Base-by-base conservation (phyloP, 139 green algal genomes). In the Gonium pectorale region DNA sequence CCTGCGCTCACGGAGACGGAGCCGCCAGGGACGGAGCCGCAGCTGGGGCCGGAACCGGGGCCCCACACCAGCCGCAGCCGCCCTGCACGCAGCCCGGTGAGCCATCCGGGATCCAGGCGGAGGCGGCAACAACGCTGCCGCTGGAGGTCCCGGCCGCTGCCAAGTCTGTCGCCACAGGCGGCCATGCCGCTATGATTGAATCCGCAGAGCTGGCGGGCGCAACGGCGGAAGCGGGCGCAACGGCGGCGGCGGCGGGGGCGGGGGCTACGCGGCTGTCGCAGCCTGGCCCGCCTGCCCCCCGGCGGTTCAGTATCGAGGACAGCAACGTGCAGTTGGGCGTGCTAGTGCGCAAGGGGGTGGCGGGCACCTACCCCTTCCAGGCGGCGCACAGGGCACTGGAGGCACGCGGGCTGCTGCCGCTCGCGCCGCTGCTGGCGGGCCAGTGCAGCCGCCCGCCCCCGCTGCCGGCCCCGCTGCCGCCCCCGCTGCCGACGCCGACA, bases 311-410 rank as follows among this genome's bases (percentile, higher is more conserved):
- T 5, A 11, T 83, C 0, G 43, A 35, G 19, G 77, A 73, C 43
- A 83, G 77, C 62, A 83, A 83, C 43, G 60, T 83, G 24, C 77
- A 83, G 77, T 2, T 85, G 15, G 79, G 64, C 7, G 8, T 85
- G 5, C 37, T 85, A 13, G 64, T 94, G 1, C 73, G 86, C 3
- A 95, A 94, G 86, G 92, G 93, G 4, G 86, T 95, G 2, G 93
- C 91, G 44, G 93, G 93, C 72, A 96, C 93, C 2, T 95, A 87
- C 64, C 80, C 92, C 13, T 87, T 91, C 37, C 85, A 89, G 24
- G 90, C 87, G 24, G 91, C 91, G 9, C 31, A 33, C 22, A 86
- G 86, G 29, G 35, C 54, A 17, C 79, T 94, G 38, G 29, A 83
- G 6, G 26, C 40, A 7, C 9, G 33, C 5, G 81, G 86, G 11